Percentiles rank a stretch among this genome's conserved stretches.
Evolutionary conservation across 805 yeast species (phyloP).

Genomic region (Pichia sporocuriosa): DNA sequence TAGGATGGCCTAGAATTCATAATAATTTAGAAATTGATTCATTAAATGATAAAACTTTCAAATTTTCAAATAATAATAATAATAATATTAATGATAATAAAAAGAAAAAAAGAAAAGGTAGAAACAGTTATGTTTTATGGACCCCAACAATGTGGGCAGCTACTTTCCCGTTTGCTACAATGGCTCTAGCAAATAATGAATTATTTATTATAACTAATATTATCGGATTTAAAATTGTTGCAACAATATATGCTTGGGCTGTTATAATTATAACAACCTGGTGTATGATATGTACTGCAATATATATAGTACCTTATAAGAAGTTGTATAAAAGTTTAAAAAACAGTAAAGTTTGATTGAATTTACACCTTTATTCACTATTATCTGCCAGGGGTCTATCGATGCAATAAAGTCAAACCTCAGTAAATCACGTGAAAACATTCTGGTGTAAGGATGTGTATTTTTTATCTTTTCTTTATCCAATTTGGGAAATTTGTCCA

Average conservation of each 20-base stretch:
- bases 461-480: too few relatives aligned
- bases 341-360: too few relatives aligned
- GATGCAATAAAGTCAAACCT: too few relatives aligned
- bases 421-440: too few relatives aligned
- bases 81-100: too few relatives aligned
- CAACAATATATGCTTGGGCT: slow-evolving; percentile 51
- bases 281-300: slow-evolving; percentile 35
- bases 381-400: too few relatives aligned
- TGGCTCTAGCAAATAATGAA: slow-evolving; percentile 54
- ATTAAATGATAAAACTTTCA: background rate
- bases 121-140: slow-evolving; percentile 25
- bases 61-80: too few relatives aligned
- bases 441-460: too few relatives aligned
- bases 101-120: too few relatives aligned
- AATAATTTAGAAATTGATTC: background rate
- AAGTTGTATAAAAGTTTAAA: slow-evolving; percentile 2
- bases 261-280: slow-evolving; percentile 40
- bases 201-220: slow-evolving; percentile 44
- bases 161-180: slow-evolving; percentile 87
- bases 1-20: slow-evolving; percentile 12
- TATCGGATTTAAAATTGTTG: slow-evolving; percentile 53
- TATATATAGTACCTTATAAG: slow-evolving; percentile 27
- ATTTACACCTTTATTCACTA: too few relatives aligned
- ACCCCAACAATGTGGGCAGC: slow-evolving; percentile 68
- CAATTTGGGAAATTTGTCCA: too few relatives aligned